Evolutionary conservation across 768 basidiomycete genomes (phyloP).

Genomic region (Chiua virens): DNA sequence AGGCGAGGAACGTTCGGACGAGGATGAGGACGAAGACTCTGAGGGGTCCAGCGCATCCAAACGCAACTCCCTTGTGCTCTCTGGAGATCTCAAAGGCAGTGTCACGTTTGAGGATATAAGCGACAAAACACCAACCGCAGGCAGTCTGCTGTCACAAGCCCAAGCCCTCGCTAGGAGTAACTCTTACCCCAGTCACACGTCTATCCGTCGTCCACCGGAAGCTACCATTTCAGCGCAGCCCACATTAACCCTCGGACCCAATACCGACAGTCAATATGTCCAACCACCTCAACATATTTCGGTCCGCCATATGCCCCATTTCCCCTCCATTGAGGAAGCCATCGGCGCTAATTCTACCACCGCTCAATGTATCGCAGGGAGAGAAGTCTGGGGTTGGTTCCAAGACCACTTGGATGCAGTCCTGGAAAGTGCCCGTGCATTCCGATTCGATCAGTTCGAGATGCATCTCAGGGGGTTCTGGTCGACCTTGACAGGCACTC

Average conservation of each 20-base stretch:
- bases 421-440: conserved; percentile 71
- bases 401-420: conserved; percentile 86
- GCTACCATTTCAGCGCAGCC: conserved; percentile 52
- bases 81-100: conserved; percentile 58
- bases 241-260: conserved; percentile 54
- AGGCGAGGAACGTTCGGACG: conserved; percentile 74
- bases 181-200: conserved; percentile 64
- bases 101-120: conserved; percentile 64
- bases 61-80: conserved; percentile 69
- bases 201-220: conserved; percentile 72
- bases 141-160: conserved; percentile 72
- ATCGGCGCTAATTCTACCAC: conserved; percentile 73
- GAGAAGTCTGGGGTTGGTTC: conserved; percentile 92
- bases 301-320: conserved; percentile 75
- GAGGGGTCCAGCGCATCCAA: conserved; percentile 76
- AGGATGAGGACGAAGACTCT: conserved; percentile 86
- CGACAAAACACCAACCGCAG: conserved; percentile 86
- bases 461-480: conserved; percentile 85
- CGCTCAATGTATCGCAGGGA: conserved; percentile 73
- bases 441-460: conserved; percentile 89
- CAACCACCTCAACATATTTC: conserved; percentile 54
- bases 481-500: conserved; percentile 68
- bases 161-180: conserved; percentile 62
- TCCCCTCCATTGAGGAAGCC: conserved; percentile 86
- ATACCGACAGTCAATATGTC: conserved; percentile 45